Conservation (phyloP, 345 rosid genomes). For the Punica granatum region DNA sequence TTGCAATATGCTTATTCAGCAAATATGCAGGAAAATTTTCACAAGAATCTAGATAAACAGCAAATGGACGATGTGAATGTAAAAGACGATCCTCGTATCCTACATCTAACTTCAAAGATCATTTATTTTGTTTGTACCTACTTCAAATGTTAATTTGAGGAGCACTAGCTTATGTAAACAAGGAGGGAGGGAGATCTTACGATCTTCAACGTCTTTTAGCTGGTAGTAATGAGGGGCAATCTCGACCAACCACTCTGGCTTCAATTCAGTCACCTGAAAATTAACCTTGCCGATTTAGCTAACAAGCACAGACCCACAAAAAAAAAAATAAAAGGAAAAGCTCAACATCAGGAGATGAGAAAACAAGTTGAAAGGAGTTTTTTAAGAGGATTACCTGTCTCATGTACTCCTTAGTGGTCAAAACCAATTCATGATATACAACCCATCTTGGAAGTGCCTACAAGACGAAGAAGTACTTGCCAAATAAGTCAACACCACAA, state of each 20-base stretch:
- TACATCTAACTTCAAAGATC: neutral
- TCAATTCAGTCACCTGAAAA: slow-evolving; percentile 86
- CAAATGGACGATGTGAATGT: too few species aligned
- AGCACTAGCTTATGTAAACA: neutral
- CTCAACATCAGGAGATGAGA: neutral
- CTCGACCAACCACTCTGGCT: slow-evolving; percentile 98
- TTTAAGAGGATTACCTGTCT: slow-evolving; percentile 46
- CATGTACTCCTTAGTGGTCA: slow-evolving; percentile 92
- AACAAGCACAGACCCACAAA: neutral
- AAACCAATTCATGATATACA: slow-evolving; percentile 80
- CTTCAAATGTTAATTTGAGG: too few species aligned
- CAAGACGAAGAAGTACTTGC: slow-evolving; percentile 6
- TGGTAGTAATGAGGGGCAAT: slow-evolving; percentile 96
- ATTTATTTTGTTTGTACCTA: too few species aligned
- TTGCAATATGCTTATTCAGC: neutral
- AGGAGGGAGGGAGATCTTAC: slow-evolving; percentile 31
- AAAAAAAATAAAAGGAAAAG: neutral
- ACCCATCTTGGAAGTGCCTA: slow-evolving; percentile 95
- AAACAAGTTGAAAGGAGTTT: neutral
- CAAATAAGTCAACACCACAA: neutral
- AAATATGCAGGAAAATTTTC: neutral
- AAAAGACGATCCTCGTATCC: neutral
- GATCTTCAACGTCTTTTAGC: slow-evolving; percentile 91
- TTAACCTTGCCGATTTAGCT: neutral
- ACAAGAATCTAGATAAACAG: too few species aligned